These are phyloP conservation scores for Dendrobium chrysotoxum DNA, from an alignment of 106 monocot genomes.

Conservation along the genomic window DNA sequence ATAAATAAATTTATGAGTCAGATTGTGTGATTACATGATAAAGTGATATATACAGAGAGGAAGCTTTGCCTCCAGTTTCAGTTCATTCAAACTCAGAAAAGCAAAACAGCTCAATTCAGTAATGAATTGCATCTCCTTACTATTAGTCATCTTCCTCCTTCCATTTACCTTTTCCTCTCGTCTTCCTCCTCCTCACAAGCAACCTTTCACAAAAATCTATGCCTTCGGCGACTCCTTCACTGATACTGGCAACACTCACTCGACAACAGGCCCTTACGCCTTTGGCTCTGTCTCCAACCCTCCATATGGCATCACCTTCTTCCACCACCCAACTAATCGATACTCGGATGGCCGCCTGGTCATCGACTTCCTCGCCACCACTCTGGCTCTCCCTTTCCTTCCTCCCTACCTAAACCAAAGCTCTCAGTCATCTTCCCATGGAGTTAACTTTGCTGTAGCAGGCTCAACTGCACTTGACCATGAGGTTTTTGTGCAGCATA, in stretches of 20 bases:
- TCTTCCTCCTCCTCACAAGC: slow-evolving; percentile 46
- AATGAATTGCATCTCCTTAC: not conserved
- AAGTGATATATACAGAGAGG: no score
- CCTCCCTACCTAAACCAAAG: slow-evolving; percentile 34
- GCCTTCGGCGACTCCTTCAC: slow-evolving; percentile 58
- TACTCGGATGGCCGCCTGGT: slow-evolving; percentile 44
- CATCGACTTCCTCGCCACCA: not conserved
- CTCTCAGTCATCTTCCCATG: not conserved
- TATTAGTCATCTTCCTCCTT: slow-evolving; percentile 8
- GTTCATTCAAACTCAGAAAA: not conserved
- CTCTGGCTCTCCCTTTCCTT: slow-evolving; percentile 35
- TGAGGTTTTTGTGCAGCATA: slow-evolving; percentile 17
- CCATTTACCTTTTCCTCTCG: slow-evolving; percentile 15
- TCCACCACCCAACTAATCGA: slow-evolving; percentile 49
- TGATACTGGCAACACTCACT: slow-evolving; percentile 47
- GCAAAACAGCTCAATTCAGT: not conserved
- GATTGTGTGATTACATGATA: no score
- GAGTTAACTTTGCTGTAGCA: slow-evolving; percentile 55
- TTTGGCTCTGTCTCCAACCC: not conserved
- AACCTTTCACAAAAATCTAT: slow-evolving; percentile 55
- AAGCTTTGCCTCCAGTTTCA: not conserved
- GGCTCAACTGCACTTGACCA: slow-evolving; percentile 47
- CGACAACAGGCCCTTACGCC: slow-evolving; percentile 42
- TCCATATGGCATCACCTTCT: slow-evolving; percentile 55
- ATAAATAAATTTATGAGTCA: no score